Base-by-base conservation (phyloP, 257 asterid genomes). In the Apocynum venetum region DNA sequence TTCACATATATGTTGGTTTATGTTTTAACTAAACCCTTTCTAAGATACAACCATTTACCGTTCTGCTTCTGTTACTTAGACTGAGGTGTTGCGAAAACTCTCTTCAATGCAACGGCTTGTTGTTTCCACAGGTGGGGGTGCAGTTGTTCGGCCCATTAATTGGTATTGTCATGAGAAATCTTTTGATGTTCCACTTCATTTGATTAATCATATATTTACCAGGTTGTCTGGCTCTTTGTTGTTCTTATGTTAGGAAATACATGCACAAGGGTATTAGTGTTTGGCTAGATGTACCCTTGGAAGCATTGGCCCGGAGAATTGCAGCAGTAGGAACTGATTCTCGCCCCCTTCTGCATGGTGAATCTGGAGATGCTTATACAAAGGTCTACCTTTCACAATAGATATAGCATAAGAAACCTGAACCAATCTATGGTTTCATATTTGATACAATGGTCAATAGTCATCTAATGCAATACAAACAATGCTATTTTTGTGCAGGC, bases 81-180 rank as follows among this genome's bases (percentile, higher is more conserved):
- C 98, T 0, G 91, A 90, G 85, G 91, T 84, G 51, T 76, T 95
- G 83, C 80, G 75, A 72, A 90, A 90, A 87, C 81, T 93, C 73
- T 93, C 98, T 64, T 74, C 69, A 76, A 90, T 87, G 96, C 92
- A 86, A 41, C 87, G 86, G 51, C 78, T 91, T 78, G 93, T 95
- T 82, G 87, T 92, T 84, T 95, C 98, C 81, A 91, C 98, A 0
- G 99, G 98, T 73, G 99, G 99, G 72, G 98, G 98, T 82, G 98
- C 97, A 31, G 98, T 95, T 78, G 85, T 91, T 78, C 97, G 96
- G 80, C 92, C 94, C 73, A 78, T 90, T 79, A 95, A 95, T 89
- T 93, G 99, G 98, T 95, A 95, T 69, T 11, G 72, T 79, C 77
- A 53, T 6, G 36, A 81, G 55, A 78, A 74, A 43, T 61, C 31